phyloP scores from a whole-genome alignment of 192 early-diverging fungal genomes.

The Linnemannia schmuckeri region DNA sequence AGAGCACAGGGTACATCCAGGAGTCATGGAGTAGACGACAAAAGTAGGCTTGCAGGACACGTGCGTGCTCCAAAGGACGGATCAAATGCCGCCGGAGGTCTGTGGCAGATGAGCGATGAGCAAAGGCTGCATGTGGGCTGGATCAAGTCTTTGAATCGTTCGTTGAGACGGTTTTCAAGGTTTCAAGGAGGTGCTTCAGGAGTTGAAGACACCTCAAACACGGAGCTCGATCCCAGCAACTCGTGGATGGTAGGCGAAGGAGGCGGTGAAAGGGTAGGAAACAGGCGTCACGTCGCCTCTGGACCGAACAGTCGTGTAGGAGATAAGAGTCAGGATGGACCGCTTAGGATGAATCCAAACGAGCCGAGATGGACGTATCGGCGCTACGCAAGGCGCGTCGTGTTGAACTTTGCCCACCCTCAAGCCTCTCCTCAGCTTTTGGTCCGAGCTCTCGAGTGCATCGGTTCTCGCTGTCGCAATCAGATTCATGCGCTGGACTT shows the following conservation, averaged over 20 bases:
- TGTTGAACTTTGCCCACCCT: constrained; percentile 49
- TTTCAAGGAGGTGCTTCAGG: constrained; percentile 15
- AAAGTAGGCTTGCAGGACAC: background rate
- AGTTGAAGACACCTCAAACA: background rate
- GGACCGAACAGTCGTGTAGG: background rate
- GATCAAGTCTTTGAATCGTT: constrained; percentile 25
- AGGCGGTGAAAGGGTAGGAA: background rate
- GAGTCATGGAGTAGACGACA: constrained; percentile 1
- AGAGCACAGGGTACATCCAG: background rate
- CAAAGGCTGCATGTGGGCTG: constrained; percentile 8
- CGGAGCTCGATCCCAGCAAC: background rate
- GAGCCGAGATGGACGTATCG: constrained; percentile 36
- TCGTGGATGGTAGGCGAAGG: background rate
- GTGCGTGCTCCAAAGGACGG: background rate
- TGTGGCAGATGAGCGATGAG: background rate
- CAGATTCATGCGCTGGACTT: constrained; percentile 44
- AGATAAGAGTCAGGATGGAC: background rate
- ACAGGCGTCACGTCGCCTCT: background rate
- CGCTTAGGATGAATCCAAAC: background rate
- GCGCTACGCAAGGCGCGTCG: constrained; percentile 23
- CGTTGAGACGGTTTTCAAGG: constrained; percentile 25
- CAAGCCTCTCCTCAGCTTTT: constrained; percentile 46
- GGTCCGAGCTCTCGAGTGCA: constrained; percentile 30
- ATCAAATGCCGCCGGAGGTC: background rate
- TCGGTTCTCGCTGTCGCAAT: constrained; percentile 22